Evolutionary conservation across 768 basidiomycete species (phyloP).

Genomic region (Pleurotus tuber-regium): DNA sequence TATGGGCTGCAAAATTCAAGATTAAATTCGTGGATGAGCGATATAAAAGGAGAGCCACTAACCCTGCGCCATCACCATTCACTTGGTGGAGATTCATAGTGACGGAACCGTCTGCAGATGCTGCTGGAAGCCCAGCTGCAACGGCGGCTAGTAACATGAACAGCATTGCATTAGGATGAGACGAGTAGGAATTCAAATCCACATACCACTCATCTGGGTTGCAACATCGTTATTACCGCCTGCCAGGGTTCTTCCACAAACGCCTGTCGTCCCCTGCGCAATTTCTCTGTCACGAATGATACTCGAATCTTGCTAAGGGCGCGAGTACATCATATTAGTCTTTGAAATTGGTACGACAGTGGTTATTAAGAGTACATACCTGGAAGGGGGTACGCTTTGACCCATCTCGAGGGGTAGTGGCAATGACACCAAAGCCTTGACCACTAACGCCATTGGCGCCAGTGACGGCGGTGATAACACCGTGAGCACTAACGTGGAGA

Average conservation of each 20-base stretch:
- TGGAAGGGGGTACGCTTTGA: conserved; percentile 26
- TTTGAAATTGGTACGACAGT: background rate
- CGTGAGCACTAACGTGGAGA: conserved; percentile 22
- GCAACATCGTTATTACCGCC: conserved; percentile 3
- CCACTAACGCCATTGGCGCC: conserved; percentile 26
- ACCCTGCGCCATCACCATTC: conserved; percentile 29
- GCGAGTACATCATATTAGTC: background rate
- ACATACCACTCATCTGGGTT: background rate
- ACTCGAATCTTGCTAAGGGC: background rate
- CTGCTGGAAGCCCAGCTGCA: conserved; percentile 20
- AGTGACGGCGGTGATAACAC: conserved; percentile 19
- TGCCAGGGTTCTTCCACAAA: conserved; percentile 2
- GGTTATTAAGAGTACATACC: conserved; percentile 4
- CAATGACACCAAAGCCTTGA: conserved; percentile 22
- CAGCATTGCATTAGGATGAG: conserved; percentile 7
- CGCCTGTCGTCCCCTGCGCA: background rate
- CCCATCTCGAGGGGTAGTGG: conserved; percentile 20
- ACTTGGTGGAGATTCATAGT: conserved; percentile 25
- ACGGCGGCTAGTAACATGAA: conserved; percentile 14
- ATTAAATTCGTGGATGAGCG: background rate
- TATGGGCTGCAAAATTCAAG: background rate
- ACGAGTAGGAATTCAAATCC: background rate
- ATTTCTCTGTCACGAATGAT: conserved; percentile 7
- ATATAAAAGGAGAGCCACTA: conserved; percentile 10
- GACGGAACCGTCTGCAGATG: conserved; percentile 20